Evolutionary conservation across 179 eudicot species (phyloP).

Genomic region (Spinacia oleracea): DNA sequence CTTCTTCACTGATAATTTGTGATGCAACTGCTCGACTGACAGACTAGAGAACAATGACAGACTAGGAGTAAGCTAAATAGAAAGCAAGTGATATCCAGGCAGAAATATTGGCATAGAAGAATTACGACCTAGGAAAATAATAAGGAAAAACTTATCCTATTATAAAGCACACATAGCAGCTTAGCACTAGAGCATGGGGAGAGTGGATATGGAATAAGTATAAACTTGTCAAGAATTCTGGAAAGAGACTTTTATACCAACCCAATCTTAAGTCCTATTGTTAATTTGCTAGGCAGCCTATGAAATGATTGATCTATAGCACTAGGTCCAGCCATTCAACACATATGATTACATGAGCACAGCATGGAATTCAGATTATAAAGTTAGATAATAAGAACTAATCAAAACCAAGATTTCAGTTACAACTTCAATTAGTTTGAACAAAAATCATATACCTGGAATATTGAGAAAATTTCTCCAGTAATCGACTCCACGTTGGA

Average conservation of each 20-base stretch:
- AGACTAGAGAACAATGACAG: constrained; percentile 42
- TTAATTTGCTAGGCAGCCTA: not conserved
- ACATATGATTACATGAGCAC: not conserved
- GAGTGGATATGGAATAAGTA: not conserved
- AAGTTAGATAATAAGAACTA: not conserved
- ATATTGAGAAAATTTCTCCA: constrained; percentile 60
- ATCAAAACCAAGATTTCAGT: not conserved
- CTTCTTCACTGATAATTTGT: constrained; percentile 73
- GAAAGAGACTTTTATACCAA: not conserved
- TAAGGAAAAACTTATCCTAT: not conserved
- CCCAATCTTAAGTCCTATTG: not conserved
- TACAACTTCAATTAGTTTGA: not conserved
- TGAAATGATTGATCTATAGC: not conserved
- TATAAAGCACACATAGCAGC: not conserved
- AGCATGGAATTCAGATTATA: not conserved
- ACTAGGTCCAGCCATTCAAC: not conserved
- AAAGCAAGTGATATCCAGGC: constrained; percentile 8
- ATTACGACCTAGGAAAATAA: not conserved
- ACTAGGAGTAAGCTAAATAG: not conserved
- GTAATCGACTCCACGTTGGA: constrained; percentile 84
- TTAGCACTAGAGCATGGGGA: not conserved
- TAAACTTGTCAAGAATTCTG: too few relatives aligned
- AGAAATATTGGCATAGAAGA: not conserved
- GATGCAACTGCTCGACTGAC: constrained; percentile 67
- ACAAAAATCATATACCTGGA: constrained; percentile 42